Conservation (phyloP, 495 filamentous ascomycete species). For the Penicillium lagena region DNA sequence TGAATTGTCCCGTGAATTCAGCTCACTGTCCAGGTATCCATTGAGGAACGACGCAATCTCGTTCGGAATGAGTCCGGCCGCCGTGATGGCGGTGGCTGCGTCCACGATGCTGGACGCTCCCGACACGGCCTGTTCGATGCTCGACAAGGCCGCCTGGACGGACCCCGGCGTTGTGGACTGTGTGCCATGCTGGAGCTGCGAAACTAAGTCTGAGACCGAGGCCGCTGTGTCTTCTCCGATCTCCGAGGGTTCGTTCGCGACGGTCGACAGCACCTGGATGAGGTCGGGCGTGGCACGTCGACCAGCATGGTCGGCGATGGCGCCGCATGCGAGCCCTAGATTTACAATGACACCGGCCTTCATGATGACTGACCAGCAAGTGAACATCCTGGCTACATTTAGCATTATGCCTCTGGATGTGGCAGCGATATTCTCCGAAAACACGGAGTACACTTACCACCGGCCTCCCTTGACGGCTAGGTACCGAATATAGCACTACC, state of each 20-base stretch:
- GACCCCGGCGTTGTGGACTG: neutral
- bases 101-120: conserved; percentile 1
- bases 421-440: too few relatives aligned
- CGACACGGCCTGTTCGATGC: neutral
- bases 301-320: neutral
- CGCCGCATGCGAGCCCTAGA: neutral
- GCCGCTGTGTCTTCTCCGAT: neutral
- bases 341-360: neutral
- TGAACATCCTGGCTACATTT: too few relatives aligned
- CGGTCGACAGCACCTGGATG: neutral
- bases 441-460: too few relatives aligned
- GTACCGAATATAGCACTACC: too few relatives aligned
- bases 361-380: neutral
- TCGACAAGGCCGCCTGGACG: neutral
- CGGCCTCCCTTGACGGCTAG: too few relatives aligned
- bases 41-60: conserved; percentile 8
- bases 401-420: too few relatives aligned
- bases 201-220: neutral
- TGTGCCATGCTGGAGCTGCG: neutral
- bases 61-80: conserved; percentile 6
- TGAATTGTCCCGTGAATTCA: neutral
- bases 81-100: conserved; percentile 3
- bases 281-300: neutral
- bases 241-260: neutral
- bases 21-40: conserved; percentile 4